Conservation (phyloP, 148 eudicot species). For the Polygonum aviculare region DNA sequence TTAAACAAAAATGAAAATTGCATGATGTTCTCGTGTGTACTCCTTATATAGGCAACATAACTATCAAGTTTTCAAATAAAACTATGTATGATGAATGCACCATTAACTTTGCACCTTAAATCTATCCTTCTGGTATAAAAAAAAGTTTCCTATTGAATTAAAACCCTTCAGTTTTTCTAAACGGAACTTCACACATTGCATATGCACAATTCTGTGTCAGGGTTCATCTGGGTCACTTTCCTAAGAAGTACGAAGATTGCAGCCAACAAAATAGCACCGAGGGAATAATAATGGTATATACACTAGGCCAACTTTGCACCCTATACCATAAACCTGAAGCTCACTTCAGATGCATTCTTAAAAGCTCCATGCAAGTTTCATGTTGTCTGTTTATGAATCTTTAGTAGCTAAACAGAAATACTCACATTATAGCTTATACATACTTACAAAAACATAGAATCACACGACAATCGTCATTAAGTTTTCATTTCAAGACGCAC, state of each 20-base stretch:
- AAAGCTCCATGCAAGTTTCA: not conserved
- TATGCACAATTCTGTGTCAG: not conserved
- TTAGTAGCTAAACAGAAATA: not conserved
- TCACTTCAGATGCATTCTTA: not conserved
- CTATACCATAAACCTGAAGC: not conserved
- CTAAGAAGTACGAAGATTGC: not conserved
- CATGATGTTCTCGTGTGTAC: not conserved
- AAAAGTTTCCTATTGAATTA: not conserved
- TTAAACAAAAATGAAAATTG: not conserved
- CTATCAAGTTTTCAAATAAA: not conserved
- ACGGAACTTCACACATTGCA: not conserved
- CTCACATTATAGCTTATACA: not conserved
- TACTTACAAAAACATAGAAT: not conserved
- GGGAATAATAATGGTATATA: not conserved
- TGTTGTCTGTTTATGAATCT: not conserved
- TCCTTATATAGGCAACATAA: not conserved
- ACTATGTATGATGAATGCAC: not conserved
- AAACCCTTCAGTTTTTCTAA: not conserved
- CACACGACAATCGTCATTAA: not conserved
- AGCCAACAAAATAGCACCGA: not conserved
- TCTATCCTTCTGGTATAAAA: not conserved
- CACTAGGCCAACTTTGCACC: not conserved
- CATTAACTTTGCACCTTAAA: not conserved
- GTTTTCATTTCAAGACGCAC: not conserved
- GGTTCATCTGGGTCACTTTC: not conserved